Evolutionary conservation across 768 basidiomycete species (phyloP), one percentile per base, ranked within the genome.

Genomic region (Lepiota subincarnata): DNA sequence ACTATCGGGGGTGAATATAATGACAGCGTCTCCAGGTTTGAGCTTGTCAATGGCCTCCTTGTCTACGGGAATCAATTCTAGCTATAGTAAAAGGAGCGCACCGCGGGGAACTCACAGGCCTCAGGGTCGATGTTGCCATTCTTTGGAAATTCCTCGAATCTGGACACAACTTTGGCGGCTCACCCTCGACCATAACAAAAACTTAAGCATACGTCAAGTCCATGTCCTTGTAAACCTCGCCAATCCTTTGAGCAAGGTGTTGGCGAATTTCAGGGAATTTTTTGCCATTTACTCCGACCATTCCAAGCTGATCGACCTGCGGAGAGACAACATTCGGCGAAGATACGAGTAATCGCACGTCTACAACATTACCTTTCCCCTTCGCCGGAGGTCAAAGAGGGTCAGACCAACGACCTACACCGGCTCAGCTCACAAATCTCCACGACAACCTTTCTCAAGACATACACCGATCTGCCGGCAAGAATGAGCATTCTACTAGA

Each of bases 1-100:
- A 86, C 89, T 86, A 65, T 95, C 93, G 3, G 93, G 94, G 2
- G 93, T 96, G 68, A 96, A 96, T 57, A 96, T 85, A 61, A 94
- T 87, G 45, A 91, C 85, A n/a, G 92, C 92, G 59, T 92, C 87
- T 19, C 93, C 92, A 7, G 88, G 78, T 10, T 80, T 78, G 62
- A 94, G 73, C 50, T 79, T 75, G 68, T 89, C 82, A 50, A 96
- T 92, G 36, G 92, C 91, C 13, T 67, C 68, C 67, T 89, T 92
- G 72, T 92, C 91, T 92, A 62, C n/a, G 49, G 56, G 26, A 36
- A 28, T 54, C 16, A 42, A 39, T 52, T 36, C 24, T 40, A 28
- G 7, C 14, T 45, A 43, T 48, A 55, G 43, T 24, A 18, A 34
- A 10, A 14, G 24, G 24, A 40, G 41, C 39, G 34, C 22, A 20